Evolutionary conservation across 2,329 filamentous ascomycete genomes (phyloP).

Genomic region (Fusarium temperatum): DNA sequence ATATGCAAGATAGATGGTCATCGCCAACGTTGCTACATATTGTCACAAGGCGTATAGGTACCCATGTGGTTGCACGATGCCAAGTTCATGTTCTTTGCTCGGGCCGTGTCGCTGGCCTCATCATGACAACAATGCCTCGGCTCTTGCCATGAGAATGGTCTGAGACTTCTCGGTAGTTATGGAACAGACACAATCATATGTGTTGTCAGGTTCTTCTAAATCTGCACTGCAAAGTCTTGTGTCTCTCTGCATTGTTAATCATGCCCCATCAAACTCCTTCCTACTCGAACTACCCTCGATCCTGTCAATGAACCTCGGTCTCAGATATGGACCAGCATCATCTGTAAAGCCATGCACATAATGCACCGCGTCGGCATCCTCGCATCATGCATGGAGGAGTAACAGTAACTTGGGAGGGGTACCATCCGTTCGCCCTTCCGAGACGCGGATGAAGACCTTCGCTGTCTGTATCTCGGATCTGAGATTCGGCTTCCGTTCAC

Average conservation of each 20-base stretch:
- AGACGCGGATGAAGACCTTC: neutral
- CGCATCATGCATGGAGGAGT: neutral
- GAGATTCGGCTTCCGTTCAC: conserved; percentile 28
- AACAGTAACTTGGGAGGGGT: conserved; percentile 8
- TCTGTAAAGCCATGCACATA: conserved; percentile 7
- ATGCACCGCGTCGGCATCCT: neutral
- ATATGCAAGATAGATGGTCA: conserved; percentile 38
- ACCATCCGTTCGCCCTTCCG: conserved; percentile 21
- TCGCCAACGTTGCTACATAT: conserved; percentile 24
- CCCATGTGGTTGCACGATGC: neutral
- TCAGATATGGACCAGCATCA: conserved; percentile 17
- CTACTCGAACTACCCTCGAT: conserved; percentile 15
- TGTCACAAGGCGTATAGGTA: neutral
- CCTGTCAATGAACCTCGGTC: conserved; percentile 23
- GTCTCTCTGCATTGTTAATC: conserved; percentile 19
- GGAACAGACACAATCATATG: neutral
- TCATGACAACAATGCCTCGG: neutral
- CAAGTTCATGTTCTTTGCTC: neutral
- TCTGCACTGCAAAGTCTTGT: conserved; percentile 18
- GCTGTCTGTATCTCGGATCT: conserved; percentile 10
- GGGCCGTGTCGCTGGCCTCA: conserved; percentile 3
- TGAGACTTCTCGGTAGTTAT: neutral
- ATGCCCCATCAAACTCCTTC: conserved; percentile 14
- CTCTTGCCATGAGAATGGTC: neutral
- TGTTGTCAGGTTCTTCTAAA: conserved; percentile 23